A percentile compares a stretch with the other conserved stretches of the same genome.
These are phyloP conservation scores for Wolfiporia cocos DNA, from an alignment of 1,284 basidiomycete genomes.

Conservation along the genomic window DNA sequence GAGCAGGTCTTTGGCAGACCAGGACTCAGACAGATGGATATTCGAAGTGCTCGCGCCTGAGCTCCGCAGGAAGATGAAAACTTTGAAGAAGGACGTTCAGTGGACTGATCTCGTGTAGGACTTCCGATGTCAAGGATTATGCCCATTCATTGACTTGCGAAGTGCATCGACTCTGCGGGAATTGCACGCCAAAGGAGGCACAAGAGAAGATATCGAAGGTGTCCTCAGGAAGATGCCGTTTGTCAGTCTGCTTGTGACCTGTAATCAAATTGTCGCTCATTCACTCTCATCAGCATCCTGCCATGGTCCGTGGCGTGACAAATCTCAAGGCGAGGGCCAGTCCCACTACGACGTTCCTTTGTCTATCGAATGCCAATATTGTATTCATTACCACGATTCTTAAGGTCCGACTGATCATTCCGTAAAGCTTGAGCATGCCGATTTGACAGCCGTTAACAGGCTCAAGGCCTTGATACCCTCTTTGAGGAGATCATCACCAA, in stretches of 20 bases:
- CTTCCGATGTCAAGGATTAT: neutral
- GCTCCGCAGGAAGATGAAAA: conserved; percentile 80
- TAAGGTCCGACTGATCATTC: conserved; percentile 40
- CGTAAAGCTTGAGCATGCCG: conserved; percentile 1
- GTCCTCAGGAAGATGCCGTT: conserved; percentile 83
- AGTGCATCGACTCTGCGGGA: conserved; percentile 76
- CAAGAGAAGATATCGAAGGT: conserved; percentile 69
- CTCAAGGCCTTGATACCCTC: conserved; percentile 65
- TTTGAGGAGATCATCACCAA: conserved; percentile 93
- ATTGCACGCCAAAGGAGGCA: conserved; percentile 63
- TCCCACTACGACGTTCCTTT: conserved; percentile 79
- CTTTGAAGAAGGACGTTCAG: conserved; percentile 61
- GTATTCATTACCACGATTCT: conserved; percentile 91
- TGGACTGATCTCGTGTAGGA: conserved; percentile 95
- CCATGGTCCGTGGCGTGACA: conserved; percentile 87
- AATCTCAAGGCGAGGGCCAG: conserved; percentile 58
- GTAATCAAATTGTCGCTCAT: neutral
- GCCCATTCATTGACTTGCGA: neutral
- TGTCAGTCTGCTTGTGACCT: conserved; percentile 43
- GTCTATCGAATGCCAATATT: conserved; percentile 91
- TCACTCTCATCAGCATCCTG: conserved; percentile 71
- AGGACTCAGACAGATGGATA: conserved; percentile 96
- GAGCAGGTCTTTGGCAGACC: conserved; percentile 82
- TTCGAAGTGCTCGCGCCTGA: conserved; percentile 89
- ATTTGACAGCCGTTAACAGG: conserved; percentile 33